Conservation (phyloP, 495 filamentous ascomycete species). For the Ramalina intermedia region DNA sequence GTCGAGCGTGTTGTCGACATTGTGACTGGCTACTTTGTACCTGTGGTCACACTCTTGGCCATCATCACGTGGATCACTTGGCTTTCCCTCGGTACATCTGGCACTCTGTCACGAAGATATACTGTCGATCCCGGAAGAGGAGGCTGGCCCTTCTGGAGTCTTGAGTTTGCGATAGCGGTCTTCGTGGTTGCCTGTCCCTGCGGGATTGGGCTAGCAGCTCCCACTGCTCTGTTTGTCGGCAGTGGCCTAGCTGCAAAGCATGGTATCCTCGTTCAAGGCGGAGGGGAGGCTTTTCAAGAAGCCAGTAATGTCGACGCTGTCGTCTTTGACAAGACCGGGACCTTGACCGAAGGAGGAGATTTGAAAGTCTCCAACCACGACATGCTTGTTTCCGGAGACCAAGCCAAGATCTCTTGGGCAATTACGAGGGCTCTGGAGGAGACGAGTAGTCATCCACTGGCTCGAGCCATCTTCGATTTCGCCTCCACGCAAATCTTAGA, state of each 20-base stretch:
- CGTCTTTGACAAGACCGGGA: constrained; percentile 95
- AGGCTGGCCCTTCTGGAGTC: constrained; percentile 74
- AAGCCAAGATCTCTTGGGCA: constrained; percentile 29
- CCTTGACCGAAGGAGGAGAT: constrained; percentile 72
- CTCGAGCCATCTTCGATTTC: constrained; percentile 60
- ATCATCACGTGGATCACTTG: constrained; percentile 74
- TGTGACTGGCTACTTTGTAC: constrained; percentile 81
- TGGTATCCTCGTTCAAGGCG: constrained; percentile 88
- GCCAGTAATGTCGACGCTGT: constrained; percentile 73
- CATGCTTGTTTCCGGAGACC: constrained; percentile 29
- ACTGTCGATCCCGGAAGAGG: constrained; percentile 45
- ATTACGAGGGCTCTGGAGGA: constrained; percentile 59
- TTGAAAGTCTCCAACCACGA: constrained; percentile 63
- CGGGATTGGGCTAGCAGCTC: constrained; percentile 80
- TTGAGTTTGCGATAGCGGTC: constrained; percentile 87
- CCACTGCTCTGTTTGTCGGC: constrained; percentile 87
- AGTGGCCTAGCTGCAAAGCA: constrained; percentile 74
- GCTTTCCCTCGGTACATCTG: constrained; percentile 60
- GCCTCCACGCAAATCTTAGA: constrained; percentile 32
- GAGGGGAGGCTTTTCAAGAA: constrained; percentile 90
- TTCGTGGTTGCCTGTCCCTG: constrained; percentile 95
- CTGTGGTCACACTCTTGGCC: constrained; percentile 65
- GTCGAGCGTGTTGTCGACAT: constrained; percentile 75
- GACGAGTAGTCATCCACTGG: constrained; percentile 76
- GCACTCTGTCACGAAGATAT: constrained; percentile 49